Percentiles rank a stretch among this genome's conserved stretches.
Evolutionary conservation across 805 yeast genomes (phyloP).

Genomic region (Pichia manshurica): DNA sequence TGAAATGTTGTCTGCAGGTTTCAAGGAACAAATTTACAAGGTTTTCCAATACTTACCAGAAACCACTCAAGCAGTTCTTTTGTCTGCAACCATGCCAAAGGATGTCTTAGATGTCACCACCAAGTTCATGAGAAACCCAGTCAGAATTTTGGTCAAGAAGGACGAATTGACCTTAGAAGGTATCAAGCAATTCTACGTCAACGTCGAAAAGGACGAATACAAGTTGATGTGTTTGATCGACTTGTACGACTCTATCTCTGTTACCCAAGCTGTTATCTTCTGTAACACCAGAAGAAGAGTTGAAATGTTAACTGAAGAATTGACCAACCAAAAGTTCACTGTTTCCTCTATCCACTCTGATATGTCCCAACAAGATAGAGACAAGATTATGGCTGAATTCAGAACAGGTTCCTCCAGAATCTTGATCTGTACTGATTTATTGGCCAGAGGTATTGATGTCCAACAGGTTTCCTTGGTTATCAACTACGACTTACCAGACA

Average conservation of each 20-base stretch:
- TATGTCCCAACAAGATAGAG: conserved; percentile 92
- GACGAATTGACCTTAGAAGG: conserved; percentile 94
- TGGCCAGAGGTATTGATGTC: conserved; percentile 98
- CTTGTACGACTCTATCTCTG: conserved; percentile 87
- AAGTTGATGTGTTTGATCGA: conserved; percentile 94
- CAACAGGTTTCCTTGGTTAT: conserved; percentile 96
- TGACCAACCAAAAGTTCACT: conserved; percentile 77
- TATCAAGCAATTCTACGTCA: conserved; percentile 84
- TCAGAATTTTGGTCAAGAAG: conserved; percentile 87
- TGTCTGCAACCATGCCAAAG: conserved; percentile 89
- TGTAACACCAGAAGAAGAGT: conserved; percentile 96
- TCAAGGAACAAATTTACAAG: conserved; percentile 92
- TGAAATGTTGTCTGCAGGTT: conserved; percentile 87
- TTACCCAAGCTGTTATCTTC: conserved; percentile 96
- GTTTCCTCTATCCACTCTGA: conserved; percentile 97
- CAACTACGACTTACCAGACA: conserved; percentile 89
- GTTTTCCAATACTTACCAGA: conserved; percentile 81
- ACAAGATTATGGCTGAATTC: conserved; percentile 91
- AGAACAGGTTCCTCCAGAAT: conserved; percentile 90
- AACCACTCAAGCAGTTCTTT: conserved; percentile 84
- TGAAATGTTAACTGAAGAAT: conserved; percentile 78
- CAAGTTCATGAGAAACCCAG: conserved; percentile 90
- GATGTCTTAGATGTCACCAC: conserved; percentile 89
- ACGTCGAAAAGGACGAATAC: conserved; percentile 89
- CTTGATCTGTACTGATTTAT: conserved; percentile 90